Conservation (phyloP, 129 eudicot species). For the Chrysanthemum makinoi region DNA sequence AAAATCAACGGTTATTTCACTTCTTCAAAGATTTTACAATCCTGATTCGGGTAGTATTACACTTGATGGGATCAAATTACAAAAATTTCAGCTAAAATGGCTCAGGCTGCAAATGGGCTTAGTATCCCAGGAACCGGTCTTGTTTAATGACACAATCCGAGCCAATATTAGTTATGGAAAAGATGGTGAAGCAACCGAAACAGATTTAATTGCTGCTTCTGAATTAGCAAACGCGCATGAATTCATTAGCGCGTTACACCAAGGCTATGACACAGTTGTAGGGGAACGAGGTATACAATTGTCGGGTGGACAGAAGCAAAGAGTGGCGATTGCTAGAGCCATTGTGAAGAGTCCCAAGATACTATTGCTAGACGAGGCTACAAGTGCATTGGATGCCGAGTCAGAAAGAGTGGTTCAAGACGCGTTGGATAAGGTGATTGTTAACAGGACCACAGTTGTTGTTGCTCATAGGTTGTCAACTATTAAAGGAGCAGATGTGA, state of each 20-base stretch:
- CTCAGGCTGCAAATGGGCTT: conserved; percentile 79
- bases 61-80: conserved; percentile 57
- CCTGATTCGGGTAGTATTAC: conserved; percentile 61
- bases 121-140: conserved; percentile 70
- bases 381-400: conserved; percentile 23
- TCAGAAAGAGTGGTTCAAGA: conserved; percentile 30
- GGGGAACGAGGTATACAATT: conserved; percentile 25
- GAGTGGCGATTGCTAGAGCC: conserved; percentile 30
- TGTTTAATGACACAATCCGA: conserved; percentile 70
- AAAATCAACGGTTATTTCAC: conserved; percentile 63
- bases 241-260: conserved; percentile 57
- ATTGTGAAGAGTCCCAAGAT: conserved; percentile 25
- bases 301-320: conserved; percentile 27
- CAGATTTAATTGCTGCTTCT: conserved; percentile 64
- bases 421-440: conserved; percentile 23
- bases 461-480: conserved; percentile 27
- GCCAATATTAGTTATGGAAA: conserved; percentile 77
- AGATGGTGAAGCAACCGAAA: conserved; percentile 64
- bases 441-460: conserved; percentile 23
- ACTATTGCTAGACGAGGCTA: conserved; percentile 22
- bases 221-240: conserved; percentile 77
- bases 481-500: conserved; percentile 19
- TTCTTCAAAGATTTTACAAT: conserved; percentile 74
- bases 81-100: conserved; percentile 64
- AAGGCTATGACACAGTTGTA: conserved; percentile 20